Evolutionary conservation across 805 yeast genomes (phyloP).

Genomic region (Yarrowia sp.): DNA sequence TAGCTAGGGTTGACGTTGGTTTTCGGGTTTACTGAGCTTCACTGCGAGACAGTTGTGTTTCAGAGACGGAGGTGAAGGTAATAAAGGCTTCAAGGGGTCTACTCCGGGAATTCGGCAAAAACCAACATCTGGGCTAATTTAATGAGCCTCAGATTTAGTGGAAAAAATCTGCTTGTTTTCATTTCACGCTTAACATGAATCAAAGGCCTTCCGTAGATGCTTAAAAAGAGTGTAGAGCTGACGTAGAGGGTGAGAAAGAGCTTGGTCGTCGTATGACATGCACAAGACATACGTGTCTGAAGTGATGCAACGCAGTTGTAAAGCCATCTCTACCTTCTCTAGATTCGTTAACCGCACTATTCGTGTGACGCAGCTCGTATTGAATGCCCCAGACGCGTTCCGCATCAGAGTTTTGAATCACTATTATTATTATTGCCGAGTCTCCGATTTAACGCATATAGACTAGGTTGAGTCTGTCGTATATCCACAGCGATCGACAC

Average conservation of each 20-base stretch:
- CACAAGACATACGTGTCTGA: too few relatives aligned
- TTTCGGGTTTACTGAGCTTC: neutral
- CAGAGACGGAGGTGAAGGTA: neutral
- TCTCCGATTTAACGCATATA: conserved; percentile 14
- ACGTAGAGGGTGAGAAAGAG: too few relatives aligned
- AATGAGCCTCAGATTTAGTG: neutral
- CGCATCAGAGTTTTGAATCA: neutral
- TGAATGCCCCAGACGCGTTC: neutral
- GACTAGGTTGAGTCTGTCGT: conserved; percentile 14
- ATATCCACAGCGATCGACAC: conserved; percentile 24
- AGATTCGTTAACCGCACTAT: neutral
- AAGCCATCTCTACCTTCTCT: neutral
- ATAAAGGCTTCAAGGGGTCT: neutral
- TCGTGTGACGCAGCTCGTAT: neutral
- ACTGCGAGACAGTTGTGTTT: neutral
- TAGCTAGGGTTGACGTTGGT: neutral
- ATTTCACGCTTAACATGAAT: too few relatives aligned
- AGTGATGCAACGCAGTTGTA: too few relatives aligned
- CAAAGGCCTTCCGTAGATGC: too few relatives aligned
- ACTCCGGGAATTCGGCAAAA: neutral
- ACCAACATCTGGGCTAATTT: neutral
- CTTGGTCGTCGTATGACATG: too few relatives aligned
- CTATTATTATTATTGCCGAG: conserved; percentile 16
- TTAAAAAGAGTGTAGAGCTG: too few relatives aligned
- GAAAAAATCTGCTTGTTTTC: too few relatives aligned